Base-by-base conservation (phyloP, 2,329 filamentous ascomycete genomes). In the Monosporascus sp. region DNA sequence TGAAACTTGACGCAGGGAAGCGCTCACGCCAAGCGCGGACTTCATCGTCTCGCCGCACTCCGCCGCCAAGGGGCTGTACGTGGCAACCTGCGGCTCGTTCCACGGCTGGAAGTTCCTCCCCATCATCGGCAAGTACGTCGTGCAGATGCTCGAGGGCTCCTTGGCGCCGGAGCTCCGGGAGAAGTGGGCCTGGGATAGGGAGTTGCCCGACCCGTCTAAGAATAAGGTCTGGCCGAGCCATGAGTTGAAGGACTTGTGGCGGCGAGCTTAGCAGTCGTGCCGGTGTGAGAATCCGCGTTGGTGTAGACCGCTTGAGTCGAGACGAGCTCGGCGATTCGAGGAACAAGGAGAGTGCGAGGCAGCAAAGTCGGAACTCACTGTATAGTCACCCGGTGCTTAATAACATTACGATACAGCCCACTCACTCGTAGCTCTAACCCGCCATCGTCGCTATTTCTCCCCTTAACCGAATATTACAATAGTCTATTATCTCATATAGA, bases 81-180 rank as follows among this genome's bases (percentile, higher is more conserved):
- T 89, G 2, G 85, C 83, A 0, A 82, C 81, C 0, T 83, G 82
- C 14, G 85, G 85, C 7, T 86, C 83, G 0, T 86, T 87, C 60
- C 85, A 88, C 66, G 79, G 81, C 17, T 87, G 77, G 74, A 87
- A 88, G 67, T 87, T 88, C 67, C 76, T 88, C 53, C 85, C 85
- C 0, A 77, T 79, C 3, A 75, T 85, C 20, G 83, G 84, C 6
- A 80, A 78, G 60, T 86, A 86, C 57, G 72, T 83, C 37, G 63
- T 75, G 22, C 76, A 82, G 62, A 77, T 77, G 82, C 67, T 72
- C 41, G 76, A 74, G 61, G 76, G 65, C 7, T 52, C 64, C n/a
- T 63, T 82, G 37, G 61, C 67, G 9, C 59, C 71, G 0, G 73
- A 75, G 54, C 60, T 80, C 56, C 60, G 62, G 48, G 61, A 68